Base-by-base conservation (phyloP, 495 filamentous ascomycete genomes). In the Hyphodiscus hymeniophilus region DNA sequence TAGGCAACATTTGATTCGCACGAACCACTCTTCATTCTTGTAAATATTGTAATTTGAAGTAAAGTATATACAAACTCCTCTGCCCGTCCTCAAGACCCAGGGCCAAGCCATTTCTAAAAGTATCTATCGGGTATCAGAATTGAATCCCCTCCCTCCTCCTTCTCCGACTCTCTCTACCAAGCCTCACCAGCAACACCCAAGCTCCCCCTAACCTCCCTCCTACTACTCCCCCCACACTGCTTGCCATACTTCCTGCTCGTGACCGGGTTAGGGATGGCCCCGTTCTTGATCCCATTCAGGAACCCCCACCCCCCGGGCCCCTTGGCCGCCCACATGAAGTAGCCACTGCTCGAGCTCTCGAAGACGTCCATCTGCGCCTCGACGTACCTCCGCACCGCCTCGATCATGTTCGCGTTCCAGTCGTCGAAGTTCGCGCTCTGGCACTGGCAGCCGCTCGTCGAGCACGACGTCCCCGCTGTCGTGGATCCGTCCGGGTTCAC, bases 391-490 rank as follows among this genome's bases (percentile, higher is more conserved):
- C 40, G 64, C 78, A 67, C 61, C 24, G 66, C 56, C 26, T 62
- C 46, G 24, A 60, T 61, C 48, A 65, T 52, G 20, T 53, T 49
- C 17, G 58, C 38, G 41, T 66, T 64, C 67, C 65, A 70, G 12
- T 59, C 50, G 8, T 60, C 60, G 16, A 42, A 41, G 40, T 52
- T 30, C 6, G 43, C 57, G 17, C 20, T 39, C 21, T 56, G 35
- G 54, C 60, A 66, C 38, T 64, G 57, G 45, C 62, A 66, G 7
- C 62, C 62, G 89, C 2, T 80, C 80, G 48, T 90, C 87, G 43
- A 78, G 75, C 38, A 90, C 68, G 46, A 45, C 4, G 33, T 41
- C 4, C 62, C 63, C 22, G 50, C 52, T 3, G 42, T 58, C 15
- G 50, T 62, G 20, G 13, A 49, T 10, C 62, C 62, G 50, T 66